A percentile compares a stretch with the other conserved stretches of the same genome.
phyloP scores from a whole-genome alignment of 2,329 filamentous ascomycete genomes.

The Aschersonia sp. region DNA sequence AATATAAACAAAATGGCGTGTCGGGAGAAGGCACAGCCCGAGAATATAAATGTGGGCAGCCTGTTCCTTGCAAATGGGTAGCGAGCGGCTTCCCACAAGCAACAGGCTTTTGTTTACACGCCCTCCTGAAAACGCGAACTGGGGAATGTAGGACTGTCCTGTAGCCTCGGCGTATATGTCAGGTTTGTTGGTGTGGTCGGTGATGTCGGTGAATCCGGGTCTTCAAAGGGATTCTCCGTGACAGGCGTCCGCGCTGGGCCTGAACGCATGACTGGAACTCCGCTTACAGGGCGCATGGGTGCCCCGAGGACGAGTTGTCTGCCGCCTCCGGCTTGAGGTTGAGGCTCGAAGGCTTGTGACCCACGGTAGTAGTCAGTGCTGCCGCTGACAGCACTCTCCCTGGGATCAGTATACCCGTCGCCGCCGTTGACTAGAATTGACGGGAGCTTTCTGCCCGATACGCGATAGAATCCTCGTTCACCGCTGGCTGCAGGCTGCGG shows the following conservation, averaged over 20 bases:
- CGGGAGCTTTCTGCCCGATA: conserved; percentile 50
- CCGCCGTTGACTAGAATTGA: conserved; percentile 48
- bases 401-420: conserved; percentile 44
- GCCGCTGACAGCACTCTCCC: conserved; percentile 29
- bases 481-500: conserved; percentile 18
- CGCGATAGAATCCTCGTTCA: conserved; percentile 48
- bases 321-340: conserved; percentile 11
- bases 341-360: conserved; percentile 29
- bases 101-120: conserved; percentile 11
- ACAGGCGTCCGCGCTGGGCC: conserved; percentile 52
- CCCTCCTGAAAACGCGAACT: conserved; percentile 26
- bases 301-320: conserved; percentile 36
- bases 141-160: conserved; percentile 18
- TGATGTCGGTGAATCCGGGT: conserved; percentile 12
- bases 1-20: background rate
- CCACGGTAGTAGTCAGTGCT: conserved; percentile 39
- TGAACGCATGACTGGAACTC: conserved; percentile 45
- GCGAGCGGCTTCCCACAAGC: too few relatives aligned
- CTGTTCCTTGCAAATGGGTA: too few relatives aligned
- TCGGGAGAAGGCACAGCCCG: background rate
- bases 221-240: conserved; percentile 35
- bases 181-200: conserved; percentile 13
- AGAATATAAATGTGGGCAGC: conserved; percentile 1
- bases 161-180: conserved; percentile 17
- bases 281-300: conserved; percentile 46